Evolutionary conservation across 345 rosid species (phyloP), one percentile per base, ranked within the genome.

Genomic region (Ceriops tagal): DNA sequence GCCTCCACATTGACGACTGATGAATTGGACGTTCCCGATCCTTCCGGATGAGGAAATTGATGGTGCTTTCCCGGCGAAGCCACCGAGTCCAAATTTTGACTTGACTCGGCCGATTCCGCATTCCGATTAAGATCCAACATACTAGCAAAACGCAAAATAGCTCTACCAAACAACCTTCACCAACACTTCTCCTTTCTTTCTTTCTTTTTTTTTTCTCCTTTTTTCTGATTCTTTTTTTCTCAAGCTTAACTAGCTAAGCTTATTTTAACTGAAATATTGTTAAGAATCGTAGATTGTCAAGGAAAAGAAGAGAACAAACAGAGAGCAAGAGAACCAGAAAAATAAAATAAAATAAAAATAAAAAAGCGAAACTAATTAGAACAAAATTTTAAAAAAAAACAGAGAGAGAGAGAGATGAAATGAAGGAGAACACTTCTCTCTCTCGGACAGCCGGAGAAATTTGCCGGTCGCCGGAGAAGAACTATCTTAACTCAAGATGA

Each of bases 71-170:
- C 82, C 73, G 78, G 79, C 63, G 39, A 11, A 66, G 28, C 55
- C 55, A 4, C 66, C n/a, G 83, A 84, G 77, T 75, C 77, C 8
- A 59, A 31, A 67, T 79, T 75, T 62, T 79, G 90, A 82, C 83
- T 71, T 76, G 87, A 85, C 81, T 83, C 92, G 75, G 75, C 77
- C 61, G 85, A 88, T 39, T 74, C 82, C 70, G 74, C 89, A 73
- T 80, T 81, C 32, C 91, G 87, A 66, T 91, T 88, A 76, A 93
- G 97, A 93, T 93, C 98, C 79, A 93, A 71, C 98, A 93, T 91
- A 35, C n/a, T 51, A 1, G 1, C 28, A 16, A 22, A 5, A 24
- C 24, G 20, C 35, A n/a, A 16, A 53, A 11, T 52, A 62, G 6
- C 16, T 43, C 46, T 6, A 21, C 21, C 5, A 18, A 51, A 64